Base-by-base conservation (phyloP, 345 rosid genomes). In the Nasturtium officinale region DNA sequence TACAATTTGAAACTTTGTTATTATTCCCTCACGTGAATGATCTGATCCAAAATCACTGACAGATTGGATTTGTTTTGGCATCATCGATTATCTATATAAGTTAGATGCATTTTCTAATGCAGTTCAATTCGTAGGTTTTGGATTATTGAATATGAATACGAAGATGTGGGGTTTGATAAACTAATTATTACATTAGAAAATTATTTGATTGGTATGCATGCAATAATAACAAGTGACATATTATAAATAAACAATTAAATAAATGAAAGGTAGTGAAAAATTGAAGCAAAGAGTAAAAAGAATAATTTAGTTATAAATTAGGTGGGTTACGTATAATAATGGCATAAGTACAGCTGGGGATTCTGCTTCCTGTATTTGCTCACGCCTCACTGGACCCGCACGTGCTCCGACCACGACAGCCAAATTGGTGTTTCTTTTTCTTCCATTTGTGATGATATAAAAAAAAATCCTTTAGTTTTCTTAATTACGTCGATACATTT, bases 381-480 rank as follows among this genome's bases (percentile, higher is more conserved):
- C 83, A 76, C 65, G 80, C 78, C 68, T 55, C 42, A 78, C 81
- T 83, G 87, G 81, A 85, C 12, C 73, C 76, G 65, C 89, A 83
- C 79, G 83, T 81, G 86, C 67, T 61, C 77, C 43, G 38, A 21
- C 35, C 80, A 53, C 78, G 7, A 35, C 56, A 32, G 30, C 71
- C 73, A 38, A 54, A 9, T 38, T 64, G 42, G 7, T 38, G 20
- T 21, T 57, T 35, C 33, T 54, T 18, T 38, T 38, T 69, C 13
- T 16, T 11, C 63, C 29, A 38, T 10, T 51, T 52, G 12, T 61
- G 8, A 7, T 12, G 18, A 8, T 76, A 23, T 1, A 23, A 1
- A 23, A 23, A 1, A 55, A 54, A 54, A 54, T 21, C 2, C 5
- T 8, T 42, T 17, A 52, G 25, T n/a, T 11, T 21, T 52, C 55